A percentile compares a stretch with the other conserved stretches of the same genome.
Conservation (phyloP, 176 grass and related monocot genomes). For the Elymus sibiricus region DNA sequence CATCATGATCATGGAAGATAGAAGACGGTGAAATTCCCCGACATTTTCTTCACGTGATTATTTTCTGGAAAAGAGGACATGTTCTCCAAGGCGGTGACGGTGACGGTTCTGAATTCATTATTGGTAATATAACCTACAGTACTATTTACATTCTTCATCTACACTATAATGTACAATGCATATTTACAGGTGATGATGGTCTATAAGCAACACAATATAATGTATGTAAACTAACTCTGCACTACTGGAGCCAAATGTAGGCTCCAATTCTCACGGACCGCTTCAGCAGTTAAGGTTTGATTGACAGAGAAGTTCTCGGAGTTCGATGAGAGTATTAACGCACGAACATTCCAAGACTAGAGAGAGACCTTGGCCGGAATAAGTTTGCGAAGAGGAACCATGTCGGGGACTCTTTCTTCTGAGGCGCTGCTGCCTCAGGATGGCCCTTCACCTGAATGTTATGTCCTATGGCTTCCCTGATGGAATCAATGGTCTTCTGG, state of each 20-base stretch:
- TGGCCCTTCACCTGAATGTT: constrained; percentile 72
- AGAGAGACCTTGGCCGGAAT: constrained; percentile 65
- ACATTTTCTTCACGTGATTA: not conserved
- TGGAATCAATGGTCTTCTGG: constrained; percentile 67
- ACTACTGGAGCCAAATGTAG: not conserved
- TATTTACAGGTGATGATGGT: constrained; percentile 26
- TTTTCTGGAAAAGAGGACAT: not conserved
- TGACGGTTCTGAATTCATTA: constrained; percentile 1
- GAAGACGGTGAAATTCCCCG: not conserved
- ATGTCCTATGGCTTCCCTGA: constrained; percentile 65
- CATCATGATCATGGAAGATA: not conserved
- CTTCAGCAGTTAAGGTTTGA: not conserved
- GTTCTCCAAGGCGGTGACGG: not conserved
- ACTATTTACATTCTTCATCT: constrained; percentile 36
- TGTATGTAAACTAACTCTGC: constrained; percentile 1
- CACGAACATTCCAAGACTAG: constrained; percentile 48
- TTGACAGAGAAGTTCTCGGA: not conserved
- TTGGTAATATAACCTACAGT: not conserved
- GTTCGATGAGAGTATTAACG: not conserved
- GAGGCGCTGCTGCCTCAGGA: constrained; percentile 29
- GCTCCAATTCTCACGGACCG: not conserved
- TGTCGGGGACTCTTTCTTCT: constrained; percentile 56
- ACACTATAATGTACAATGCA: constrained; percentile 37
- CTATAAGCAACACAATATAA: not conserved
- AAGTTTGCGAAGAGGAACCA: constrained; percentile 67